Evolutionary conservation across 2,329 filamentous ascomycete species (phyloP), one percentile per base, ranked within the genome.

Genomic region (Paecilomyces sp.): DNA sequence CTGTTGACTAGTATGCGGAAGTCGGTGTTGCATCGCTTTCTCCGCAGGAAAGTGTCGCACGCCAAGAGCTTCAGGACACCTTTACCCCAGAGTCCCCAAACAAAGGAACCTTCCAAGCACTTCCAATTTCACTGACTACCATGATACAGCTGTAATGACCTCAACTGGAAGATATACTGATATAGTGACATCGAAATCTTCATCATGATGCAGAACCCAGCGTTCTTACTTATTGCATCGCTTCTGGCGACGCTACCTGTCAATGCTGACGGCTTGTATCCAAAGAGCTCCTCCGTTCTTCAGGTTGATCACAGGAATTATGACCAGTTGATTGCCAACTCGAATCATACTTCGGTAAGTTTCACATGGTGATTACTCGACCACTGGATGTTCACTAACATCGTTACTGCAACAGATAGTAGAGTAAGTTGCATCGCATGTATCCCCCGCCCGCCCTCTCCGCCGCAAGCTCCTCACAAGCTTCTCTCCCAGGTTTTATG

Each of bases 341-440:
- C 92, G 30, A 97, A 97, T 72, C 83, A 97, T 76, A 95, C 92
- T 51, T 92, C 92, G 57, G 92, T 96, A 84, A 74, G 88, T 57
- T 55, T 59, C 60, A 55, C 22, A 18, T n/a, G 24, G 56, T 24
- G 13, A 22, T 31, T n/a, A 8, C 12, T 41, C 25, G 22, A 34
- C 18, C 41, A 58, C 25, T 28, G 2, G 24, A 30, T 51, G 41
- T 47, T 55, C 61, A 58, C 65, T 69, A 65, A 68, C 65, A 55
- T 62, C 53, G 34, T 58, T 58, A 59, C 61, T 36, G 57, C 24
- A 61, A 51, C 62, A 83, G 81, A 78, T 83, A 65, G 75, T 83
- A 66, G 81, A 83, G 80, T 82, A 76, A 78, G 78, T 66, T 47
- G 25, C 7, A 47, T 47, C n/a, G 41, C 41, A 47, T 47, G 8